A percentile compares a stretch with the other conserved stretches of the same genome.
Conservation (phyloP, 768 basidiomycete species). For the Piloderma croceum region DNA sequence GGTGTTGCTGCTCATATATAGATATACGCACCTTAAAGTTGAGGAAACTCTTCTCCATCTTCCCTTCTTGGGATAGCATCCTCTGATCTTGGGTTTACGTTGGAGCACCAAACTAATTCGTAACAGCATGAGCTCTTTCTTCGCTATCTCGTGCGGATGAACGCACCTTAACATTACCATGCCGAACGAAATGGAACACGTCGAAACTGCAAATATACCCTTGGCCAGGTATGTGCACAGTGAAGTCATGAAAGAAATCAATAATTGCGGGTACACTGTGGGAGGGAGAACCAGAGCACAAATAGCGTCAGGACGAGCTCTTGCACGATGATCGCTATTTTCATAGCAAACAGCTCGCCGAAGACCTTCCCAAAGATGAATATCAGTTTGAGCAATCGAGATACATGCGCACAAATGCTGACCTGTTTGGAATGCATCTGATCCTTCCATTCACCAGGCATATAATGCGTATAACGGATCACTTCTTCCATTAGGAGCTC, state of each 20-base stretch:
- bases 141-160: background rate
- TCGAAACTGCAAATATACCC: slow-evolving; percentile 98
- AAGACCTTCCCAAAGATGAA: slow-evolving; percentile 38
- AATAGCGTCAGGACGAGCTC: slow-evolving; percentile 92
- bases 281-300: slow-evolving; percentile 89
- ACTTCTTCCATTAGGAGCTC: slow-evolving; percentile 90
- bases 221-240: slow-evolving; percentile 91
- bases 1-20: background rate
- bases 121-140: slow-evolving; percentile 2
- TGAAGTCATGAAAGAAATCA: slow-evolving; percentile 98
- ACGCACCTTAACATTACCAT: slow-evolving; percentile 83
- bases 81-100: slow-evolving; percentile 59
- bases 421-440: slow-evolving; percentile 87
- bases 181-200: slow-evolving; percentile 94
- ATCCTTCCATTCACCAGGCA: slow-evolving; percentile 90
- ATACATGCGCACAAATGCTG: too few species aligned
- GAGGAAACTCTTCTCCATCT: slow-evolving; percentile 98
- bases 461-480: slow-evolving; percentile 90
- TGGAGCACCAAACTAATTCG: slow-evolving; percentile 85
- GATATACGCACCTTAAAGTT: slow-evolving; percentile 68
- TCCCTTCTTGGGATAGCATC: slow-evolving; percentile 84
- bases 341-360: slow-evolving; percentile 90
- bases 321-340: slow-evolving; percentile 77
- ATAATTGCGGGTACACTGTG: slow-evolving; percentile 84
- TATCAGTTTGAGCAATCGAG: too few species aligned